phyloP scores from a whole-genome alignment of 139 green algal genomes.

The Spirogloea muscicola region DNA sequence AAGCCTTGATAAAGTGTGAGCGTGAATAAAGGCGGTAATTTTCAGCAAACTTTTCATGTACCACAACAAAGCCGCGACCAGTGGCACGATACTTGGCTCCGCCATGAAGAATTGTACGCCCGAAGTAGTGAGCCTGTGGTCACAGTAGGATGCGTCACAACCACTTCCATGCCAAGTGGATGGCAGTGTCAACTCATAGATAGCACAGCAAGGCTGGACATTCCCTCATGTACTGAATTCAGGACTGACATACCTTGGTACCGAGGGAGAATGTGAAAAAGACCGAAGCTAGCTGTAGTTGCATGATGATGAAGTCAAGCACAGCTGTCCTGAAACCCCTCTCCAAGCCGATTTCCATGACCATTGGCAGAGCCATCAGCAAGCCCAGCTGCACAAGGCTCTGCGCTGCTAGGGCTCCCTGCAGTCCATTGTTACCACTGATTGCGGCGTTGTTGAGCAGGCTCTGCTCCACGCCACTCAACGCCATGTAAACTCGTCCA shows the following conservation, averaged over 20 bases:
- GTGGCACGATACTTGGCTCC: slow-evolving; percentile 72
- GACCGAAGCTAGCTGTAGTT: slow-evolving; percentile 40
- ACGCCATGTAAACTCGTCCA: slow-evolving; percentile 29
- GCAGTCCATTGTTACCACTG: slow-evolving; percentile 7
- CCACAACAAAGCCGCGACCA: slow-evolving; percentile 74
- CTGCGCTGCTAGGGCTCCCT: slow-evolving; percentile 15
- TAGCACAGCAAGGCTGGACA: too few relatives aligned
- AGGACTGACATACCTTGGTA: too few relatives aligned
- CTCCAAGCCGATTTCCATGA: slow-evolving; percentile 49
- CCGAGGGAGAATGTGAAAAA: slow-evolving; percentile 53
- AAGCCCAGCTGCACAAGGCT: slow-evolving; percentile 47
- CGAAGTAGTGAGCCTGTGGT: slow-evolving; percentile 63
- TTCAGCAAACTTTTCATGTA: slow-evolving; percentile 49
- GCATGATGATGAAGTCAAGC: slow-evolving; percentile 39
- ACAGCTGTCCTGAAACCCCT: slow-evolving; percentile 26
- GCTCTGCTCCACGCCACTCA: slow-evolving; percentile 19
- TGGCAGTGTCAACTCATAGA: too few relatives aligned
- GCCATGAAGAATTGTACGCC: slow-evolving; percentile 51
- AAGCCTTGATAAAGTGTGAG: slow-evolving; percentile 42
- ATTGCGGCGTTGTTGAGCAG: not conserved
- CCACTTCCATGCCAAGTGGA: too few relatives aligned
- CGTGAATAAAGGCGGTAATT: slow-evolving; percentile 46
- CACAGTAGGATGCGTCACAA: too few relatives aligned
- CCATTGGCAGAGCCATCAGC: slow-evolving; percentile 45
- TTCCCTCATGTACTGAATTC: too few relatives aligned